Conservation (phyloP, 2,329 filamentous ascomycete species). For the Diaporthe vaccinii region DNA sequence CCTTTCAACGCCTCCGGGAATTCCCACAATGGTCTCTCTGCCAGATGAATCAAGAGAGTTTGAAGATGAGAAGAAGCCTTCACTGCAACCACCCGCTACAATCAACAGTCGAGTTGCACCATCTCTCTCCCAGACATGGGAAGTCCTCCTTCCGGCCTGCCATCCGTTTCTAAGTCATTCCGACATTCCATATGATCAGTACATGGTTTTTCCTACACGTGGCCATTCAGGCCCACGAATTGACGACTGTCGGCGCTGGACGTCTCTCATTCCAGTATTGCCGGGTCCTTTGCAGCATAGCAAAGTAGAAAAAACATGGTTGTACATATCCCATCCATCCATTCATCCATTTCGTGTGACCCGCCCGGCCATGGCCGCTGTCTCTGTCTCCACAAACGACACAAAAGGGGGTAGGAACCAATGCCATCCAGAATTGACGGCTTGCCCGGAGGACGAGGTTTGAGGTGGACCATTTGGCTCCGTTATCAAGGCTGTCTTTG, state of each 20-base stretch:
- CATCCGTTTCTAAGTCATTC: slow-evolving; percentile 32
- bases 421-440: background rate
- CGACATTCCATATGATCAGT: slow-evolving; percentile 22
- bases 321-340: slow-evolving; percentile 36
- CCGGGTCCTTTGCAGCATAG: slow-evolving; percentile 25
- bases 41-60: background rate
- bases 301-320: slow-evolving; percentile 35
- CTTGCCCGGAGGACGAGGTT: background rate
- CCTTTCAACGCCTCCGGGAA: slow-evolving; percentile 23
- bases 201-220: slow-evolving; percentile 37
- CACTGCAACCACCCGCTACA: background rate
- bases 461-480: background rate
- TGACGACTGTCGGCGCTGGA: slow-evolving; percentile 21
- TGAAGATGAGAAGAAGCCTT: slow-evolving; percentile 6
- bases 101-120: background rate
- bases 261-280: slow-evolving; percentile 7
- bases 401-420: background rate
- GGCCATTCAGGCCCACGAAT: slow-evolving; percentile 26
- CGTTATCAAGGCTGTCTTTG: background rate
- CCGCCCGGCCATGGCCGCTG: background rate
- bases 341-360: slow-evolving; percentile 33
- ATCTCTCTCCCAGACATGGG: background rate
- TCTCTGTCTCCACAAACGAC: slow-evolving; percentile 13
- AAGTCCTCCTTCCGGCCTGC: slow-evolving; percentile 7
- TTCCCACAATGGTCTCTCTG: slow-evolving; percentile 15